Evolutionary conservation across 768 basidiomycete species (phyloP).

Genomic region (Mycena capillaripes): DNA sequence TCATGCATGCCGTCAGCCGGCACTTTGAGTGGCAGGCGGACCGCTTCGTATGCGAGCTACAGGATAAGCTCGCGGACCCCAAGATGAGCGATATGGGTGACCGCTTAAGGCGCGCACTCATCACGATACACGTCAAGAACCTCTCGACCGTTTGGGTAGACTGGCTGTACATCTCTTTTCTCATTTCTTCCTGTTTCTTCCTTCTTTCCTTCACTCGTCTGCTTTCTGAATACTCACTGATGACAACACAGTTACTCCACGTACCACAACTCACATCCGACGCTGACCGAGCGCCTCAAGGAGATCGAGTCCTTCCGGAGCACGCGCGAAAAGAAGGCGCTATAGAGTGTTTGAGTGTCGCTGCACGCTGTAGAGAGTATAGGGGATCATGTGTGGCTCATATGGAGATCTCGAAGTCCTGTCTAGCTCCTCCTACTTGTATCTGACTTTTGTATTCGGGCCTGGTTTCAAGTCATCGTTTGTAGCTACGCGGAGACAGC

Average conservation of each 20-base stretch:
- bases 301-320: conserved; percentile 80
- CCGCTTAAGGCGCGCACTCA: conserved; percentile 84
- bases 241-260: conserved; percentile 81
- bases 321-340: conserved; percentile 24
- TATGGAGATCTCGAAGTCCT: too few relatives aligned
- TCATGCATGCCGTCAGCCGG: conserved; percentile 86
- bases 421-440: too few relatives aligned
- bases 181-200: background rate
- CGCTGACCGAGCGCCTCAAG: conserved; percentile 89
- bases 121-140: conserved; percentile 92
- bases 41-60: conserved; percentile 83
- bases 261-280: conserved; percentile 97
- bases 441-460: too few relatives aligned
- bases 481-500: too few relatives aligned
- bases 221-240: too few relatives aligned
- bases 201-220: too few relatives aligned
- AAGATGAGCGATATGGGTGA: conserved; percentile 90
- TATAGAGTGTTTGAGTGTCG: conserved; percentile 1
- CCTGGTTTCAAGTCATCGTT: too few relatives aligned
- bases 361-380: too few relatives aligned
- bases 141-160: conserved; percentile 95
- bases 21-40: conserved; percentile 96
- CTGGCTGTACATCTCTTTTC: conserved; percentile 74
- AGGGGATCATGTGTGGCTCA: too few relatives aligned
- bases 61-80: conserved; percentile 61